Percentiles rank a stretch among this genome's conserved stretches.
Conservation (phyloP, 2,329 filamentous ascomycete species). For the Pseudogymnoascus sp. region DNA sequence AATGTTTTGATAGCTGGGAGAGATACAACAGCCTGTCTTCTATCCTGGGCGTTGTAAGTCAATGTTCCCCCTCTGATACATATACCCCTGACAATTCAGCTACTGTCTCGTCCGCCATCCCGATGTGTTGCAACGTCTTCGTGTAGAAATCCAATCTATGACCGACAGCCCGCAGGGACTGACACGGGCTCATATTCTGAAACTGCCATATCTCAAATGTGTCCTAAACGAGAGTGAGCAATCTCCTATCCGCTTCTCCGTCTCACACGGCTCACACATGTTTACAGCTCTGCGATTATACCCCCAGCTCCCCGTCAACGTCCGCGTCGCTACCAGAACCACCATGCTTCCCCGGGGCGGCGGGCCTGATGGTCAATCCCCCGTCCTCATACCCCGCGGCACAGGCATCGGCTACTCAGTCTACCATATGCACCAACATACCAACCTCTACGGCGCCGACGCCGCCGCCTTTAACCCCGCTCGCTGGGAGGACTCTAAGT, state of each 20-base stretch:
- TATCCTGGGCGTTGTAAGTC: not conserved
- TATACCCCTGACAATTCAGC: not conserved
- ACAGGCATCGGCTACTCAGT: constrained; percentile 15
- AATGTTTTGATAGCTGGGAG: not conserved
- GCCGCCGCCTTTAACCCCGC: constrained; percentile 21
- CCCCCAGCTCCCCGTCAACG: constrained; percentile 19
- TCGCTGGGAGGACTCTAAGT: constrained; percentile 17
- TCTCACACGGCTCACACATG: not conserved
- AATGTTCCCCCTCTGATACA: not conserved
- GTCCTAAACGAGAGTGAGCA: constrained; percentile 13
- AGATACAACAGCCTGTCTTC: not conserved
- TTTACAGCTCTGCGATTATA: constrained; percentile 19
- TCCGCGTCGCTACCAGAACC: constrained; percentile 13
- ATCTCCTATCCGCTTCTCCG: not conserved
- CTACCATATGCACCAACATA: constrained; percentile 20
- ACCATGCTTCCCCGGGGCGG: constrained; percentile 22
- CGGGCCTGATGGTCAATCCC: constrained; percentile 17
- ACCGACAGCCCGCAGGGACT: not conserved
- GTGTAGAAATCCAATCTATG: not conserved
- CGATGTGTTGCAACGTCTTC: constrained; percentile 8
- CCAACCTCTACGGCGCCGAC: constrained; percentile 23
- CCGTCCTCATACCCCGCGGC: constrained; percentile 19
- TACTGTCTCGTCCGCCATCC: constrained; percentile 13
- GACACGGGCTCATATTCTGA: not conserved
- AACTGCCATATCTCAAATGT: not conserved